These are phyloP conservation scores for Groenewaldozyma tartarivorans DNA, from an alignment of 805 yeast genomes.

Conservation along the genomic window DNA sequence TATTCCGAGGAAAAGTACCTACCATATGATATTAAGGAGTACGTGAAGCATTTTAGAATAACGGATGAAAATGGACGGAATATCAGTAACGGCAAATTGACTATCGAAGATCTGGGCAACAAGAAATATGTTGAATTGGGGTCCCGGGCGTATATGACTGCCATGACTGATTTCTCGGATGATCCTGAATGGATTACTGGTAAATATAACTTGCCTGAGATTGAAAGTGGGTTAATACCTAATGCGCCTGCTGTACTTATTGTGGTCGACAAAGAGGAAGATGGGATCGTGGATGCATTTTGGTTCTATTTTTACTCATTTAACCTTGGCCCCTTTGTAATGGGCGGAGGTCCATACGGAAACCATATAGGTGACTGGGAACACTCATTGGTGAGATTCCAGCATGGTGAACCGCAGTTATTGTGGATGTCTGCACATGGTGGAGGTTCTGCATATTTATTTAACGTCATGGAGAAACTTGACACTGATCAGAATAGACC, in stretches of 20 bases:
- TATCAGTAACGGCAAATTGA: conserved; percentile 12
- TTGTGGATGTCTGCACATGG: conserved; percentile 99
- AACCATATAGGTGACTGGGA: conserved; percentile 99
- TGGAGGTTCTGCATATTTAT: conserved; percentile 86
- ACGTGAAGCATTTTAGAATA: conserved; percentile 55
- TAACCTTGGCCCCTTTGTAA: conserved; percentile 90
- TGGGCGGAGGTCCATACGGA: conserved; percentile 97
- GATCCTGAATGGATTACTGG: conserved; percentile 88
- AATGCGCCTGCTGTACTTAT: conserved; percentile 75
- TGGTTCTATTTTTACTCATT: conserved; percentile 96
- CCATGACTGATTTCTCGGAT: conserved; percentile 57
- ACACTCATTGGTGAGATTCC: conserved; percentile 78
- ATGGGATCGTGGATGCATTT: conserved; percentile 89
- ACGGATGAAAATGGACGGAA: conserved; percentile 41
- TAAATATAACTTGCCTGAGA: conserved; percentile 50
- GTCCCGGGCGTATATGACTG: conserved; percentile 45
- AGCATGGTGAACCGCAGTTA: conserved; percentile 67
- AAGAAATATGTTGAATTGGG: conserved; percentile 22
- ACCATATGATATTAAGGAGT: conserved; percentile 73
- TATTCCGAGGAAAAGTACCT: conserved; percentile 82
- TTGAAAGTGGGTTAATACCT: conserved; percentile 58
- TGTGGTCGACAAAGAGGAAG: conserved; percentile 86
- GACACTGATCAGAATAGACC: conserved; percentile 45
- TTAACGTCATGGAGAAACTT: conserved; percentile 62
- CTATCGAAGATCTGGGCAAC: conserved; percentile 5